Base-by-base conservation (phyloP, 345 rosid species). In the Ricinus communis region DNA sequence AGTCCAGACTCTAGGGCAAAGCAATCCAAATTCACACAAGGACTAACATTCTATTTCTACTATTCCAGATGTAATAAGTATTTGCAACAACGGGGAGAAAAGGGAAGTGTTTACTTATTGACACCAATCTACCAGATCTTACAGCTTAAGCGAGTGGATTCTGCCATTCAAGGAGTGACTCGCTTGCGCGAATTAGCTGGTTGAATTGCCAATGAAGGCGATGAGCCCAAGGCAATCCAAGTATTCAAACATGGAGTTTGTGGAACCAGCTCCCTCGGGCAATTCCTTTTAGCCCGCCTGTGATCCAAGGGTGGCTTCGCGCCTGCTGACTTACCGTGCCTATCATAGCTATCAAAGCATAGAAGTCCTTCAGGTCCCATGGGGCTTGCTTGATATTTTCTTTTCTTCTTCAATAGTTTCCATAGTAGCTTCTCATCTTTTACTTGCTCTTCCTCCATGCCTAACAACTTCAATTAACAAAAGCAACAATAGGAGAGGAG, bases 401-500 rank as follows among this genome's bases (percentile, higher is more conserved):
- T 82, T 70, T 61, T 84, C 72, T 77, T 86, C 64, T 83, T 79
- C 77, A 81, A n/a, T 61, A 77, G 60, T 11, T 81, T 81, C 93
- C 88, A 80, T 28, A 77, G 38, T 54, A 80, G 69, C 50, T 77
- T 84, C 71, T 81, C 81, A 52, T 82, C 77, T n/a, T 68, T 71
- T 54, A 77, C 74, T 69, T 70, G 54, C 71, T 66, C 70, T 73
- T 75, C 82, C 56, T 71, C 81, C 74, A 43, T 52, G 70, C 79
- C 69, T 19, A 59, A 21, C 69, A 82, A 74, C 87, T 88, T 7
- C 16, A 58, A 19, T 56, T 80, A 65, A 79, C 41, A 76, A n/a
- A 50, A 19, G 18, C 9, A 7, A 51, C 64, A 62, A 66, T 53
- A 28, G 40, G 18, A 53, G 24, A 63, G 24, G 60, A 4, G 11